These are phyloP conservation scores for Allantophomopsis cytisporea DNA, from an alignment of 2,329 filamentous ascomycete species.

Conservation along the genomic window DNA sequence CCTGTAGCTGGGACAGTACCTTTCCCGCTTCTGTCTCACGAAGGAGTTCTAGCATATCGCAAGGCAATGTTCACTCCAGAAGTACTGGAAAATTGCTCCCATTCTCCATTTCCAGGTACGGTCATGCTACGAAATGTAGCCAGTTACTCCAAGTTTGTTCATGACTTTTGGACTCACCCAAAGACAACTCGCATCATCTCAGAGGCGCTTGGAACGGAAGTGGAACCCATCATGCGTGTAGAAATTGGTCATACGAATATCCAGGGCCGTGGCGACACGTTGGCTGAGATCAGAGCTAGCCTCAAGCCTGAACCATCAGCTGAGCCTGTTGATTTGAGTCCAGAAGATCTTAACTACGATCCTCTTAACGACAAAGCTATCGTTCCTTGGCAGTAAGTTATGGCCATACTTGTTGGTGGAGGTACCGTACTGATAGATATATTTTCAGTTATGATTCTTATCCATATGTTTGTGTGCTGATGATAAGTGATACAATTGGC, in stretches of 20 bases:
- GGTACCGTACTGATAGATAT: not conserved
- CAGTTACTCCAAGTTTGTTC: slow-evolving; percentile 11
- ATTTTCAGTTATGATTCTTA: slow-evolving; percentile 21
- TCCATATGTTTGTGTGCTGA: slow-evolving; percentile 30
- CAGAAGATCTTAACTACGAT: slow-evolving; percentile 6
- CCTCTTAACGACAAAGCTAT: slow-evolving; percentile 9
- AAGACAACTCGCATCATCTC: slow-evolving; percentile 11
- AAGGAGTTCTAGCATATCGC: slow-evolving; percentile 3
- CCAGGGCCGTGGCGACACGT: slow-evolving; percentile 6
- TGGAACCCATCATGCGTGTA: slow-evolving; percentile 11
- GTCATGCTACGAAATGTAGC: slow-evolving; percentile 11
- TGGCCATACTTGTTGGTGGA: not conserved
- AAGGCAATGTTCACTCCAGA: slow-evolving; percentile 1
- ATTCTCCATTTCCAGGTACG: slow-evolving; percentile 5
- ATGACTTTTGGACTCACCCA: slow-evolving; percentile 13
- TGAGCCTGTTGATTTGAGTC: slow-evolving; percentile 7
- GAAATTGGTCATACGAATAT: slow-evolving; percentile 16
- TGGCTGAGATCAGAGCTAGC: slow-evolving; percentile 6
- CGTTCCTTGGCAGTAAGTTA: slow-evolving; percentile 13
- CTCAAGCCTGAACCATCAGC: slow-evolving; percentile 8
- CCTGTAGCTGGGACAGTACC: slow-evolving; percentile 2
- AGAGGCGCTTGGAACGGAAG: slow-evolving; percentile 9
- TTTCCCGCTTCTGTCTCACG: slow-evolving; percentile 2
- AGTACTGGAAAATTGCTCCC: slow-evolving; percentile 2
- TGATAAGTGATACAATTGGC: slow-evolving; percentile 25